Base-by-base conservation (phyloP, 805 yeast genomes). In the Pichia insulana region DNA sequence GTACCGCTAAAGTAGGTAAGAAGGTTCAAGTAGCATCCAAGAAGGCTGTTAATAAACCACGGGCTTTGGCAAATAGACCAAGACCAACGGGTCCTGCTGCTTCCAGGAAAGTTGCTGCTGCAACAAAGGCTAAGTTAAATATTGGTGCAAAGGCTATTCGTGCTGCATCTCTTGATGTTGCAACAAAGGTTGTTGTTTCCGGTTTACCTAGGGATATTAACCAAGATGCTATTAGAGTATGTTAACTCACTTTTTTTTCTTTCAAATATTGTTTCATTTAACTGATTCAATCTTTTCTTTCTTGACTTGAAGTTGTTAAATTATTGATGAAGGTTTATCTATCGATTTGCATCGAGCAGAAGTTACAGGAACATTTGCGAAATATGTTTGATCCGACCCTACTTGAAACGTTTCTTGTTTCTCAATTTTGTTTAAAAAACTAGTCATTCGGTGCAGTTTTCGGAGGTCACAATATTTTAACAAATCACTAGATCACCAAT, bases 141-240 rank as follows among this genome's bases (percentile, higher is more conserved):
- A 15, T 28, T 30, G 15, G 27, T 28, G 31, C 11, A 37, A 22
- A 11, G 25, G 11, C 34, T 27, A n/a, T 31, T n/a, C 12, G 22
- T 1, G 12, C 43, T 31, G 40, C 45, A 33, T 44, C 60, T 36
- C 48, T 54, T 32, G 54, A 76, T 35, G 71, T 73, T 49, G 84
- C 94, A 45, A 79, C 83, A 49, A 89, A 84, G 63, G 94, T 87
- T 44, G 79, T 84, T 57, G 92, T 88, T 39, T 49, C 59, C 16
- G 61, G 60, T 34, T 52, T 61, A 62, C 92, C 96, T 64, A 77
- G 73, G 62, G 96, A 88, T 69, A 81, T 88, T 64, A 80, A 81
- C 63, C 82, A 79, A 62, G 83, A 78, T 17, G 40, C 48, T 30
- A 47, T 52, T 26, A 51, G 38, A 49, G 54, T 50, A 50, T 42